phyloP scores from a whole-genome alignment of 495 filamentous ascomycete genomes.

The Pyronema omphalodes region DNA sequence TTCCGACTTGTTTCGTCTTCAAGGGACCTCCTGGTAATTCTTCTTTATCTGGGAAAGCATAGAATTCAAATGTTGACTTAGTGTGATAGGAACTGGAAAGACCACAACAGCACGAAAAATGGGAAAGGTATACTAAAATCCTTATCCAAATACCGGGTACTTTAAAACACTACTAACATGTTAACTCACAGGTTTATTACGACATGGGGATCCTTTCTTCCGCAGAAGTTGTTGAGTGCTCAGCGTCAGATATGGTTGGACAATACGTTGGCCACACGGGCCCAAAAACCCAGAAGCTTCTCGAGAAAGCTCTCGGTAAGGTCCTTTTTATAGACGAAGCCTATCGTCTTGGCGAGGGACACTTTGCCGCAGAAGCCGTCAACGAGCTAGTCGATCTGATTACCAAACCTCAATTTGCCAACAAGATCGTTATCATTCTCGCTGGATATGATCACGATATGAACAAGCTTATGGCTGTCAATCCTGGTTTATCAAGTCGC shows the following conservation, averaged over 20 bases:
- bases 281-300: slow-evolving; percentile 27
- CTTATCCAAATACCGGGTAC: neutral
- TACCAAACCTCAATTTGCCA: slow-evolving; percentile 42
- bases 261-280: slow-evolving; percentile 35
- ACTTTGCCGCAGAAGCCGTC: slow-evolving; percentile 51
- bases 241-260: slow-evolving; percentile 41
- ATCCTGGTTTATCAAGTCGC: slow-evolving; percentile 39
- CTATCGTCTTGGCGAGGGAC: slow-evolving; percentile 33
- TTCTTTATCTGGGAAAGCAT: neutral
- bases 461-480: slow-evolving; percentile 45
- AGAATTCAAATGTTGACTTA: neutral
- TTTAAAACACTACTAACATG: neutral
- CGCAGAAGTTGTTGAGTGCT: slow-evolving; percentile 36
- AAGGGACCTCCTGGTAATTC: slow-evolving; percentile 40
- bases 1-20: slow-evolving; percentile 47
- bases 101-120: slow-evolving; percentile 51
- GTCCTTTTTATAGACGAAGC: slow-evolving; percentile 27
- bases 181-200: slow-evolving; percentile 34
- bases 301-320: slow-evolving; percentile 35
- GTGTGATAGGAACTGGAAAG: slow-evolving; percentile 44
- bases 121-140: slow-evolving; percentile 30
- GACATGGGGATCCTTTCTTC: slow-evolving; percentile 43
- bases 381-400: slow-evolving; percentile 54
- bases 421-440: slow-evolving; percentile 56
- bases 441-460: slow-evolving; percentile 60